phyloP scores from a whole-genome alignment of 441 rosid genomes.

The Syzygium malaccense region DNA sequence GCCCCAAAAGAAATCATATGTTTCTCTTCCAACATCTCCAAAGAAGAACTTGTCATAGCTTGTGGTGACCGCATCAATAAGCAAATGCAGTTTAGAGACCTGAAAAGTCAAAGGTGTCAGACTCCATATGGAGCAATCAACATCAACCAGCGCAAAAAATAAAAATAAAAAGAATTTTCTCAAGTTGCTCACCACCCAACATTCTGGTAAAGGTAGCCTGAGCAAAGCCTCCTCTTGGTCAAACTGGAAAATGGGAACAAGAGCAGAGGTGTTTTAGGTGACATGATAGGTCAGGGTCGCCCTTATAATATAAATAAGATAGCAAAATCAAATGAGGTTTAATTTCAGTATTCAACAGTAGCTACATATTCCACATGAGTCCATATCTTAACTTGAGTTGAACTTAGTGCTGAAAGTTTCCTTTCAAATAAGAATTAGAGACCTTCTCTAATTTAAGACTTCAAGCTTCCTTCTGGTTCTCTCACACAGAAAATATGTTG shows the following conservation, averaged over 20 bases:
- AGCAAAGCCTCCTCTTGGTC: slow-evolving; percentile 53
- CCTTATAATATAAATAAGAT: neutral
- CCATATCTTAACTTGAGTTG: neutral
- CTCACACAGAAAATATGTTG: neutral
- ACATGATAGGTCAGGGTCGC: neutral
- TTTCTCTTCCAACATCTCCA: slow-evolving; percentile 93
- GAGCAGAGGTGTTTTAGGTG: neutral
- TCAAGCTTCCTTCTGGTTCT: neutral
- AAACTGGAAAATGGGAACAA: slow-evolving; percentile 37
- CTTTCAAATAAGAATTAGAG: neutral
- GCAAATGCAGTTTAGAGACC: slow-evolving; percentile 91
- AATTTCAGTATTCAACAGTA: neutral
- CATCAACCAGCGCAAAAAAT: neutral
- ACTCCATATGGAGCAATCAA: neutral
- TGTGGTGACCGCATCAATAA: slow-evolving; percentile 65
- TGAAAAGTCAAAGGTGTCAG: slow-evolving; percentile 17
- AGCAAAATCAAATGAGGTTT: neutral
- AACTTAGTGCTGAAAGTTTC: neutral
- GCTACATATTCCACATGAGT: neutral
- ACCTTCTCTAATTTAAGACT: neutral
- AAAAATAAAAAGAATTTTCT: neutral
- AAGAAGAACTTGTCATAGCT: slow-evolving; percentile 86
- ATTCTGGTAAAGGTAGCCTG: slow-evolving; percentile 68
- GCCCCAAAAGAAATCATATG: slow-evolving; percentile 93
- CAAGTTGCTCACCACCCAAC: slow-evolving; percentile 77